Evolutionary conservation across 2,329 filamentous ascomycete species (phyloP).

Genomic region (Epichloe glyceriae): DNA sequence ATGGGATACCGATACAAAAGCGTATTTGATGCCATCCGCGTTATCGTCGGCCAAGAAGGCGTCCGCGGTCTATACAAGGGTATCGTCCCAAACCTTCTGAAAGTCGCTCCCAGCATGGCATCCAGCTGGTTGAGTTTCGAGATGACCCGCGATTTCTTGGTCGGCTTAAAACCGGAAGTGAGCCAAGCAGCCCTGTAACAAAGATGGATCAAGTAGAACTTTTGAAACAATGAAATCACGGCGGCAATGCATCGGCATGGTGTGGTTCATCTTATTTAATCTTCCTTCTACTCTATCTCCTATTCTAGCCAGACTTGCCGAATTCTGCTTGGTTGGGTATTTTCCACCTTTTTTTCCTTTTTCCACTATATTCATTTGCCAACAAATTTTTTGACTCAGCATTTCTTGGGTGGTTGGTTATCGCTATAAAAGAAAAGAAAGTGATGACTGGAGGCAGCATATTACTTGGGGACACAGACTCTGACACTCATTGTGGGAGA

Average conservation of each 20-base stretch:
- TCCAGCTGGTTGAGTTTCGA: constrained; percentile 98
- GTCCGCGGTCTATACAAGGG: constrained; percentile 84
- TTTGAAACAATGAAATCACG: not conserved
- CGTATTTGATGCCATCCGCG: constrained; percentile 67
- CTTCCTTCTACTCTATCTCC: not conserved
- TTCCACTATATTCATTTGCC: not conserved
- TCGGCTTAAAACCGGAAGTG: constrained; percentile 41
- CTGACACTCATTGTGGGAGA: not conserved
- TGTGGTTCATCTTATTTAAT: not conserved
- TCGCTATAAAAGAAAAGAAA: constrained; percentile 5
- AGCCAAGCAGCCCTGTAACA: constrained; percentile 15
- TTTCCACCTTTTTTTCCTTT: not conserved
- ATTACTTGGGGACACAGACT: not conserved
- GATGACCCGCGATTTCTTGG: constrained; percentile 75
- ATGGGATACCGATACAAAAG: constrained; percentile 94
- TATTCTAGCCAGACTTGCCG: not conserved
- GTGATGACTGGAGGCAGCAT: not conserved
- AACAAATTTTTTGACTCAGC: constrained; percentile 2
- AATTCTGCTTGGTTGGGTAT: not conserved
- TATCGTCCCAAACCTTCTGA: constrained; percentile 86
- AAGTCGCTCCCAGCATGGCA: constrained; percentile 97
- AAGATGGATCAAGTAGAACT: constrained; percentile 5
- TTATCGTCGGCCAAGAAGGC: constrained; percentile 77
- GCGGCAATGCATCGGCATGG: constrained; percentile 1
- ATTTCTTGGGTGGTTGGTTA: constrained; percentile 5